Evolutionary conservation across 2,329 filamentous ascomycete genomes (phyloP).

Genomic region (Fusarium sp.): DNA sequence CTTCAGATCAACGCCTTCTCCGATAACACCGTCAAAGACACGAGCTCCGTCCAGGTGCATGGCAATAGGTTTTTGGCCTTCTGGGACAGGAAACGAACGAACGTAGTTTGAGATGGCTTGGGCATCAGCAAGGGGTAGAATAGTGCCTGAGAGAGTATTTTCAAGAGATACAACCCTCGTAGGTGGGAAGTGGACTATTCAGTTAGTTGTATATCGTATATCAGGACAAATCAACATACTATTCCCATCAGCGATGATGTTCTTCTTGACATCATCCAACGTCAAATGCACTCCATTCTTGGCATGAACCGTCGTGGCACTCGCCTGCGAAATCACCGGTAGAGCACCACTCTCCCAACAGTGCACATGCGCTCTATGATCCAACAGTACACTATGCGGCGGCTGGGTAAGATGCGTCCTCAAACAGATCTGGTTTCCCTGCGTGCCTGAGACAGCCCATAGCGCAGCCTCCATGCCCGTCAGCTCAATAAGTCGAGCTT

Average conservation of each 20-base stretch:
- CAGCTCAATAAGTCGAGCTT: slow-evolving; percentile 39
- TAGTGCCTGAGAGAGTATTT: slow-evolving; percentile 81
- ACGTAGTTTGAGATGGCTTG: slow-evolving; percentile 76
- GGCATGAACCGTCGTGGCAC: slow-evolving; percentile 73
- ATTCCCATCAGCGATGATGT: slow-evolving; percentile 46
- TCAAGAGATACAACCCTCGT: slow-evolving; percentile 83
- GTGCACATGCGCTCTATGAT: slow-evolving; percentile 80
- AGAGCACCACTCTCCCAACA: slow-evolving; percentile 73
- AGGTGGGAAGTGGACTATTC: slow-evolving; percentile 80
- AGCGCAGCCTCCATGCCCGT: slow-evolving; percentile 48
- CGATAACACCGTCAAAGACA: slow-evolving; percentile 79
- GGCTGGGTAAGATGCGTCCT: slow-evolving; percentile 47
- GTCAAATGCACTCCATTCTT: slow-evolving; percentile 78
- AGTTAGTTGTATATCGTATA: slow-evolving; percentile 39
- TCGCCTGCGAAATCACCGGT: slow-evolving; percentile 75
- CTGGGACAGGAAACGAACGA: slow-evolving; percentile 53
- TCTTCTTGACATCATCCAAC: slow-evolving; percentile 74
- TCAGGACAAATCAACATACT: slow-evolving; percentile 26
- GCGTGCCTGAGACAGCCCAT: slow-evolving; percentile 46
- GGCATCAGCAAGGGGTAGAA: slow-evolving; percentile 79
- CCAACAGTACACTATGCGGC: slow-evolving; percentile 54
- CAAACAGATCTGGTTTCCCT: slow-evolving; percentile 48
- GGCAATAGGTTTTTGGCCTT: slow-evolving; percentile 64
- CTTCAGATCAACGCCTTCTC: slow-evolving; percentile 72
- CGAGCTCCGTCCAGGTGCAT: slow-evolving; percentile 82